A percentile compares a stretch with the other conserved stretches of the same genome.
These are phyloP conservation scores for Trichoderma sp. DNA, from an alignment of 2,329 filamentous ascomycete genomes.

Conservation along the genomic window DNA sequence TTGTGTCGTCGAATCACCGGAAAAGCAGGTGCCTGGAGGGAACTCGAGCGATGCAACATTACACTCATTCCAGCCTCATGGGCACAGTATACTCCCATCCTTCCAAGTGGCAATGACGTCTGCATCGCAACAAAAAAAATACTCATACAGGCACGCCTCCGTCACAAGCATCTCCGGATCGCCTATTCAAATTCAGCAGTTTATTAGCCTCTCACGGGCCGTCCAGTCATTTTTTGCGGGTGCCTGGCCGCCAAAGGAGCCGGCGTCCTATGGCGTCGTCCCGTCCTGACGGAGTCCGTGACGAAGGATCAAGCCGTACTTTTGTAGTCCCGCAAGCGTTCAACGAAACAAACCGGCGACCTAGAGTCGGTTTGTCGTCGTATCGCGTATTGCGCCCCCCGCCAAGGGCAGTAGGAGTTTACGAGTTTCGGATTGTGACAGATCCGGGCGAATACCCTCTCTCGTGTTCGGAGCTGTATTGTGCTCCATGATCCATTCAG, in stretches of 20 bases:
- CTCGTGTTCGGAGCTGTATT: neutral
- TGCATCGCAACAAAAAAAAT: too few relatives aligned
- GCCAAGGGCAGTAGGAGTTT: neutral
- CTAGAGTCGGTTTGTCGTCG: neutral
- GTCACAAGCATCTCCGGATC: neutral
- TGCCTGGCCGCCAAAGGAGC: neutral
- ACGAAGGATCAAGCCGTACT: neutral
- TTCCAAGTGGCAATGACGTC: slow-evolving; percentile 10
- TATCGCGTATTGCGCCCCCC: neutral
- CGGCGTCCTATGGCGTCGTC: neutral
- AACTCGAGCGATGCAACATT: slow-evolving; percentile 14
- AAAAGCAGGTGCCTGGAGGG: slow-evolving; percentile 2
- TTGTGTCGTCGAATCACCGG: neutral
- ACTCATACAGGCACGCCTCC: neutral
- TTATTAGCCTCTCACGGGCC: neutral
- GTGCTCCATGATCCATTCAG: neutral
- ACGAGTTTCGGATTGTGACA: neutral
- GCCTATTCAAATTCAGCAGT: neutral
- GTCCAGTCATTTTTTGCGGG: neutral
- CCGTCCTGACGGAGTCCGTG: neutral
- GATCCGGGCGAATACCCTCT: neutral
- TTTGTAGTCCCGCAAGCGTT: neutral
- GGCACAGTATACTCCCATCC: neutral
- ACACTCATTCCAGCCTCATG: neutral
- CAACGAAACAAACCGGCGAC: neutral